Percentiles rank a stretch among this genome's conserved stretches.
Conservation (phyloP, 495 filamentous ascomycete species). For the Neurospora hispaniola region DNA sequence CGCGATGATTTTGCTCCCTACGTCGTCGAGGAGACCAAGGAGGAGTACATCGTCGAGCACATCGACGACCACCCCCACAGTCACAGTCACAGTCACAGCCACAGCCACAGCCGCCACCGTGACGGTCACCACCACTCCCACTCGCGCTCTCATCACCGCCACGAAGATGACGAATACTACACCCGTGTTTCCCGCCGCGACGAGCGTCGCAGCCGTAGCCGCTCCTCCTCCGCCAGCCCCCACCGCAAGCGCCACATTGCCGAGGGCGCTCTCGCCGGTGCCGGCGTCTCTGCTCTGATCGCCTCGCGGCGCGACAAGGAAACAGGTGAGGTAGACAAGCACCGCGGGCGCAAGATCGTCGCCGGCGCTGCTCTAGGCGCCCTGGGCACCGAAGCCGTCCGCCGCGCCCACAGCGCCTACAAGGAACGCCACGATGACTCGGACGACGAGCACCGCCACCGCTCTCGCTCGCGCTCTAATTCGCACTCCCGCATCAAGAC, state of each 20-base stretch:
- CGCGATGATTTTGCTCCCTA: slow-evolving; percentile 42
- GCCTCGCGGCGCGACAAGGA: slow-evolving; percentile 55
- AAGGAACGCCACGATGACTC: slow-evolving; percentile 49
- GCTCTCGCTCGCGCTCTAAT: slow-evolving; percentile 42
- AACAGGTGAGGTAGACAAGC: slow-evolving; percentile 41
- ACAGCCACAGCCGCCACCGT: slow-evolving; percentile 41
- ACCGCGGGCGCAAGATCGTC: slow-evolving; percentile 61
- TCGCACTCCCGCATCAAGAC: slow-evolving; percentile 50
- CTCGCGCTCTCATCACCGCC: slow-evolving; percentile 12
- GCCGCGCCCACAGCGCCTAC: slow-evolving; percentile 63
- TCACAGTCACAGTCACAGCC: slow-evolving; percentile 20
- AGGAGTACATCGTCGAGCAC: slow-evolving; percentile 33
- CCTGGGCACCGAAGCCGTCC: slow-evolving; percentile 65
- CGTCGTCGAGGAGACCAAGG: slow-evolving; percentile 40
- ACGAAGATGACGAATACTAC: slow-evolving; percentile 37
- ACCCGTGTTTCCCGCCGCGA: slow-evolving; percentile 32
- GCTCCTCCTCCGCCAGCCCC: slow-evolving; percentile 26
- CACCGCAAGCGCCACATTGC: slow-evolving; percentile 74
- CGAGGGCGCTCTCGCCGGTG: slow-evolving; percentile 73
- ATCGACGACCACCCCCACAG: slow-evolving; percentile 39
- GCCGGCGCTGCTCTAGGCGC: slow-evolving; percentile 77
- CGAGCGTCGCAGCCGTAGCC: slow-evolving; percentile 9
- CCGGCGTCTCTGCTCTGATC: slow-evolving; percentile 64
- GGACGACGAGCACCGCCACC: slow-evolving; percentile 25
- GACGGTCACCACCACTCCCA: slow-evolving; percentile 9